Base-by-base conservation (phyloP, 305 asterid species). In the Fraxinus baroniana region DNA sequence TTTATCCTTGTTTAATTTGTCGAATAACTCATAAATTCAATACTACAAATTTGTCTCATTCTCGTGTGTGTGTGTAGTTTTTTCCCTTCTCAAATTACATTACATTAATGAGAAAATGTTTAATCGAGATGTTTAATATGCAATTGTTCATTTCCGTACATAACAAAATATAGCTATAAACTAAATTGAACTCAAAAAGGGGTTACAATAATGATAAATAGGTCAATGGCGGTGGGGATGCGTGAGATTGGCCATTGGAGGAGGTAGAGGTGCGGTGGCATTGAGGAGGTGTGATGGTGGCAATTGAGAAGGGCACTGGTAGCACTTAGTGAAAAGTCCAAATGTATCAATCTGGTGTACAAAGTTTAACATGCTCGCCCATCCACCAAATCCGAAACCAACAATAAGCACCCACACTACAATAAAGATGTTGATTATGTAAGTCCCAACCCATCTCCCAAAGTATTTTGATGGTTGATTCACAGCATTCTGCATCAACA, bases 351-450 rank as follows among this genome's bases (percentile, higher is more conserved):
- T 94, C 77, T 94, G 98, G 89, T 94, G 92, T 3, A 94, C 79
- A 83, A 94, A 94, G 79, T 94, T 94, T 1, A 87, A 81, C 91
- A 94, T 86, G 28, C 98, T 93, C 35, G 97, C 97, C 98, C 97
- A 92, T 39, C 98, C 98, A 32, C 98, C 98, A 44, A 93, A 92
- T 79, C 98, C 98, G 32, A 94, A 94, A 64, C 98, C 98, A 13
- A 94, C 94, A 22, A 93, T 90, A 0, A 92, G 78, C 73, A 94
- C 97, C 98, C 98, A 94, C 2, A 92, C 91, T 4, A 94, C 96
- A 1, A 94, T 87, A 77, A 92, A 94, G 84, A 90, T 88, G 86
- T 94, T 93, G 78, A 94, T 93, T 72, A 91, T 86, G 82, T 85
- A 94, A 0, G 95, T 37, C 0, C 98, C 98, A 1, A 91, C 91